phyloP scores from a whole-genome alignment of 2,329 filamentous ascomycete species.

The Pseudogymnoascus sp. region DNA sequence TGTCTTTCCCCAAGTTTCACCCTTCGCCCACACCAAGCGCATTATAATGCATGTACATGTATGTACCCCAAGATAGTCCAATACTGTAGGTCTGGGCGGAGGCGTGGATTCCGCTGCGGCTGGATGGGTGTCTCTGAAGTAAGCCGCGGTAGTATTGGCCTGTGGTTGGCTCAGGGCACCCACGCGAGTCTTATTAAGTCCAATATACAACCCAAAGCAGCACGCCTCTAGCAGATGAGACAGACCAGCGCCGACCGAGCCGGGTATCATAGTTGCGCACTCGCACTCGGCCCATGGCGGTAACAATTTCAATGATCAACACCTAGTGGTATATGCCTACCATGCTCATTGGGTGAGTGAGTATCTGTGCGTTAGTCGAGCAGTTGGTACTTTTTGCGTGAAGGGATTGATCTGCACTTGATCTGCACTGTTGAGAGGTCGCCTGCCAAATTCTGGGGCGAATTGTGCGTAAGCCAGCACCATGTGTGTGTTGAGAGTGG shows the following conservation, averaged over 20 bases:
- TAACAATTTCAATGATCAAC: not conserved
- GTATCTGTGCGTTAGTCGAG: not conserved
- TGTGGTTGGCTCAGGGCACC: not conserved
- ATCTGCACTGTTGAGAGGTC: not conserved
- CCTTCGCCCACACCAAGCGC: not conserved
- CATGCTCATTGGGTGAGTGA: not conserved
- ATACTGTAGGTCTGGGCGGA: not conserved
- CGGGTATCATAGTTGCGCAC: not conserved
- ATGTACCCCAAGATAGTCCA: not conserved
- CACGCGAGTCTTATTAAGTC: not conserved
- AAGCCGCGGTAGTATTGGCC: not conserved
- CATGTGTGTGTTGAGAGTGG: not conserved
- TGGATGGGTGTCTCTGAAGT: not conserved
- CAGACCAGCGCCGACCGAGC: not conserved
- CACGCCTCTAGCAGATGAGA: not conserved
- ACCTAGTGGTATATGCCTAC: not conserved
- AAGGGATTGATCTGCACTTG: not conserved
- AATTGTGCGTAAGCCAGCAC: not conserved
- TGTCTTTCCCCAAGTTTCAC: not conserved
- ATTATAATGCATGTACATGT: constrained; percentile 4
- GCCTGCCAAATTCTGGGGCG: not conserved
- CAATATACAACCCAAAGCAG: not conserved
- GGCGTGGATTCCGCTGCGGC: not conserved
- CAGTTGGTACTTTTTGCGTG: not conserved
- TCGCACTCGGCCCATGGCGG: not conserved